Evolutionary conservation across 805 yeast species (phyloP), one percentile per base, ranked within the genome.

Genomic region (Cyberlindnera maritima): DNA sequence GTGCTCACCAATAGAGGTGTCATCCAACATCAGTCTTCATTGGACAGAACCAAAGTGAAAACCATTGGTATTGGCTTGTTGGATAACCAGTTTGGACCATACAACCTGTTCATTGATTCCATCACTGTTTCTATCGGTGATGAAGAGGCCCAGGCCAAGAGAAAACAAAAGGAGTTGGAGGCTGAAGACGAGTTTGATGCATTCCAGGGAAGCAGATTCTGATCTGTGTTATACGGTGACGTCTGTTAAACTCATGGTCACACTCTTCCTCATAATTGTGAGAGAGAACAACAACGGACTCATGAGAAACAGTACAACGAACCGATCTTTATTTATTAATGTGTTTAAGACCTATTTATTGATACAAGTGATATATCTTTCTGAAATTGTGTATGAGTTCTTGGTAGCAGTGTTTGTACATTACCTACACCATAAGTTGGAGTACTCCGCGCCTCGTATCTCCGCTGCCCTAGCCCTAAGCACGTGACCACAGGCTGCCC

Each of bases 1-100:
- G 90, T 88, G 43, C 73, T 88, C 65, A 88, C 96, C 19, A 87
- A 86, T 62, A 81, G 86, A 74, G 96, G 96, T n/a, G 72, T 75
- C 36, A 74, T 77, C 36, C 85, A 80, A 63, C 74, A 72, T 44
- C 82, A 80, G 55, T 70, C 71, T 43, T 72, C 70, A 28, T 69
- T 88, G 62, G 85, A 87, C 61, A 79, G 77, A 56, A 71, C 77
- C 18, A 78, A 79, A 52, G 79, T 88, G 43, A 80, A 81, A 57
- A 83, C 91, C 4, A 69, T 88, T 17, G 96, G 96, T 2, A 66
- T 88, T 29, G 94, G 96, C 9, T 75, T 88, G 36, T 73, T 85
- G 41, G 96, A 88, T 62, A 77, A 83, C 46, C 84, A 81, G 62
- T 83, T 80, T 55, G 96, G 96, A 0, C 89, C 91, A 2, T 88